Base-by-base conservation (phyloP, 352 stramenopile species). In the Saprolegnia parasitica region DNA sequence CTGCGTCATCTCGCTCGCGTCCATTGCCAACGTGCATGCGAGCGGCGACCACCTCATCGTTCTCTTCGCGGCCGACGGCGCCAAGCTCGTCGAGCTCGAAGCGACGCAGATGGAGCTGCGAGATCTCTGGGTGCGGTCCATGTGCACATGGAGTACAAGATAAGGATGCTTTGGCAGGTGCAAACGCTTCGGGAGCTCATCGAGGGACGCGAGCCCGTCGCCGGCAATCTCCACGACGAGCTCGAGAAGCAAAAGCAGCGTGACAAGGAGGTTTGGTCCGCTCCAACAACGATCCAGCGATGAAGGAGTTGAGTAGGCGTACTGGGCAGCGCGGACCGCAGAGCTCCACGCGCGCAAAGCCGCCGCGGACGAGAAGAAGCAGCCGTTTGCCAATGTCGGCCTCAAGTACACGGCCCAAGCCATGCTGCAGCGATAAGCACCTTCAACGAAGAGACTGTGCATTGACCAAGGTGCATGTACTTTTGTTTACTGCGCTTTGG, bases 401-500 rank as follows among this genome's bases (percentile, higher is more conserved):
- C 45, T 70, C 29, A 52, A 52, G 47, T 70, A 61, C 47, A 70
- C 63, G n/a, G 63, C 63, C 10, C 24, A 61, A 23, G 63, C 63
- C 20, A 70, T 70, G 63, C 42, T 52, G 21, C 47, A 45, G n/a
- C 63, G 63, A 21, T 70, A 39, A 21, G 24, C 18, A 49, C 52
- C 13, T 60, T 11, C 21, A 54, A 66, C 8, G 40, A 2, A 46
- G 24, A 64, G 8, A 24, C 26, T 61, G n/a, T 32, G 13, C 8
- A 56, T 39, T 62, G 55, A 16, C 8, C 29, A 35, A 35, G 2
- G 2, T 5, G 5, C 5, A 35, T 35, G 5, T 35, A 35, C 5
- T 5, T 35, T 35, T 45, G 15, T 42, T n/a, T 29, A 39, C 32
- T 67, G 54, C 3, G 42, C 42, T 47, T 58, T 62, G 18, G n/a